phyloP scores from a whole-genome alignment of 2,329 filamentous ascomycete genomes.

The Cladophialophora yegresii region DNA sequence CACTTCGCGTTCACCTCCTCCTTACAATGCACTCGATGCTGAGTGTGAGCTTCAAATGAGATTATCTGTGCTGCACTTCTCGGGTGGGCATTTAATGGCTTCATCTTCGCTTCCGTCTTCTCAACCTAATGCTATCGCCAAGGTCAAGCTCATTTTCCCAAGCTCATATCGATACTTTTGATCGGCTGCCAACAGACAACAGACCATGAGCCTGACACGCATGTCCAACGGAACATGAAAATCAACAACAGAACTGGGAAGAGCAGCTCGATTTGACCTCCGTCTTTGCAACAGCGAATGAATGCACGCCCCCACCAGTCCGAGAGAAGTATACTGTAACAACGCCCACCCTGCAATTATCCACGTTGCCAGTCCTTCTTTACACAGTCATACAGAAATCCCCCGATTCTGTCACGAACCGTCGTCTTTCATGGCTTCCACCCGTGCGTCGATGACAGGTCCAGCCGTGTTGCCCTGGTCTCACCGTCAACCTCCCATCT shows the following conservation, averaged over 20 bases:
- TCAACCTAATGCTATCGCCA: neutral
- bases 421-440: constrained; percentile 32
- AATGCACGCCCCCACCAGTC: constrained; percentile 1
- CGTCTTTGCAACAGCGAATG: neutral
- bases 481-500: constrained; percentile 19
- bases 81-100: neutral
- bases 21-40: neutral
- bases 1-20: neutral
- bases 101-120: neutral
- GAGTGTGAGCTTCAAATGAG: neutral
- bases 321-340: constrained; percentile 1
- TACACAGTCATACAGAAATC: constrained; percentile 36
- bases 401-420: constrained; percentile 37
- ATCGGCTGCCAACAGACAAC: neutral
- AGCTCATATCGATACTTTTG: neutral
- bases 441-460: constrained; percentile 35
- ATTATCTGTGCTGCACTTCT: neutral
- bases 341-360: constrained; percentile 23
- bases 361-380: constrained; percentile 21
- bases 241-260: neutral
- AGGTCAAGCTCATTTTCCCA: neutral
- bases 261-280: neutral
- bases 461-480: constrained; percentile 28
- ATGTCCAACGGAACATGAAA: neutral
- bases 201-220: neutral